Evolutionary conservation across 805 yeast species (phyloP).

Genomic region (Debaryomyces castellii): DNA sequence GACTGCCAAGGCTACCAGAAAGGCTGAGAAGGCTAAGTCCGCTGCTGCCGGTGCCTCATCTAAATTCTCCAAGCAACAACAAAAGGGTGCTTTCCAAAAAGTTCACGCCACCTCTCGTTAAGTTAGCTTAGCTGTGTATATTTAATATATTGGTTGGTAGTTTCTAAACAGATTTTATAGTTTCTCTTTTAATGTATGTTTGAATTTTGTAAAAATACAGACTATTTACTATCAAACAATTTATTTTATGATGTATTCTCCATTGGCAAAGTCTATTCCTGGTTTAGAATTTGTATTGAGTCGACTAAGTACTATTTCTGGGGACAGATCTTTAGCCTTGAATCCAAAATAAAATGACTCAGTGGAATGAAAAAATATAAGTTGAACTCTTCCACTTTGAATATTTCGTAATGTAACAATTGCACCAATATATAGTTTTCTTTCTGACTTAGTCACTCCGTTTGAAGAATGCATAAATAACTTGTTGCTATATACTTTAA

Average conservation of each 20-base stretch:
- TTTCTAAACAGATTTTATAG: conserved; percentile 6
- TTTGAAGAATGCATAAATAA: conserved; percentile 5
- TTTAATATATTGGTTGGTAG: conserved; percentile 10
- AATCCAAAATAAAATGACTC: conserved; percentile 36
- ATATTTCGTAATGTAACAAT: conserved; percentile 19
- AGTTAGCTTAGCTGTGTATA: conserved; percentile 21
- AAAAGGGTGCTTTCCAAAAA: conserved; percentile 97
- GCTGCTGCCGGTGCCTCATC: conserved; percentile 68
- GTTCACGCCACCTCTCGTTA: conserved; percentile 97
- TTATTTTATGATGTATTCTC: conserved; percentile 17
- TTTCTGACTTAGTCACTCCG: conserved; percentile 1
- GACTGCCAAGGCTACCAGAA: conserved; percentile 91
- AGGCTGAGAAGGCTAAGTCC: conserved; percentile 84
- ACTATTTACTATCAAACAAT: neutral
- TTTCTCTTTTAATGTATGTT: conserved; percentile 14
- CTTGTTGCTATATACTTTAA: conserved; percentile 10
- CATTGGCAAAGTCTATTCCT: conserved; percentile 23
- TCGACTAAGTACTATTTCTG: conserved; percentile 25
- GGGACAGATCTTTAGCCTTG: conserved; percentile 8
- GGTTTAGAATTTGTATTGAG: conserved; percentile 10
- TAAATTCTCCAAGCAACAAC: conserved; percentile 90
- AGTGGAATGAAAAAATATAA: conserved; percentile 39
- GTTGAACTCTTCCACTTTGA: conserved; percentile 4
- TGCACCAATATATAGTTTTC: conserved; percentile 30
- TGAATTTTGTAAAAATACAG: conserved; percentile 1